Evolutionary conservation across 805 yeast species (phyloP).

Genomic region (Metschnikowia colocasiae): DNA sequence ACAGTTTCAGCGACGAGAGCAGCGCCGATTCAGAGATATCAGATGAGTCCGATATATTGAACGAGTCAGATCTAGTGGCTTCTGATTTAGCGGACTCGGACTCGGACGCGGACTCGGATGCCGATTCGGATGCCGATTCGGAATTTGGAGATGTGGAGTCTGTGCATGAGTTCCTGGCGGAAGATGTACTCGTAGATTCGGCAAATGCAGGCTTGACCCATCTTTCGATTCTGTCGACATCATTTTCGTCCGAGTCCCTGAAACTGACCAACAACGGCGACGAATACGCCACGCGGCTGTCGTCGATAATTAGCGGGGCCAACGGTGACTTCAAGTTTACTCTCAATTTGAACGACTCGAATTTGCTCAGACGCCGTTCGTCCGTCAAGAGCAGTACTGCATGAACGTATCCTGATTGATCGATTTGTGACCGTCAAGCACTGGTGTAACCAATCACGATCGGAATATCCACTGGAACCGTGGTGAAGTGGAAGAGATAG

Average conservation of each 20-base stretch:
- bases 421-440: not conserved
- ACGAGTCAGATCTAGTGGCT: slow-evolving; percentile 20
- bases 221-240: slow-evolving; percentile 19
- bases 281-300: slow-evolving; percentile 37
- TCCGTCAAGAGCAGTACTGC: slow-evolving; percentile 15
- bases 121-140: slow-evolving; percentile 9
- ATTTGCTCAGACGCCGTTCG: slow-evolving; percentile 53
- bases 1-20: slow-evolving; percentile 5
- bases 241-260: slow-evolving; percentile 17
- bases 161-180: slow-evolving; percentile 3
- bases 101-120: slow-evolving; percentile 10
- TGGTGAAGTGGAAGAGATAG: too few relatives aligned
- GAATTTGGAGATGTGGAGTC: slow-evolving; percentile 7
- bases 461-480: not conserved
- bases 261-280: slow-evolving; percentile 18
- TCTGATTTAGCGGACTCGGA: slow-evolving; percentile 14
- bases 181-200: not conserved
- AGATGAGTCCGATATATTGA: slow-evolving; percentile 9
- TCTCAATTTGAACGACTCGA: slow-evolving; percentile 60
- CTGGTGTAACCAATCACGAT: not conserved
- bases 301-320: slow-evolving; percentile 36
- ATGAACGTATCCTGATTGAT: not conserved
- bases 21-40: slow-evolving; percentile 16
- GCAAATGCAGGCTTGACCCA: slow-evolving; percentile 19
- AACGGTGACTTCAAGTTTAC: slow-evolving; percentile 49